Conservation (phyloP, 1,284 basidiomycete species). For the Moesziomyces sp. region DNA sequence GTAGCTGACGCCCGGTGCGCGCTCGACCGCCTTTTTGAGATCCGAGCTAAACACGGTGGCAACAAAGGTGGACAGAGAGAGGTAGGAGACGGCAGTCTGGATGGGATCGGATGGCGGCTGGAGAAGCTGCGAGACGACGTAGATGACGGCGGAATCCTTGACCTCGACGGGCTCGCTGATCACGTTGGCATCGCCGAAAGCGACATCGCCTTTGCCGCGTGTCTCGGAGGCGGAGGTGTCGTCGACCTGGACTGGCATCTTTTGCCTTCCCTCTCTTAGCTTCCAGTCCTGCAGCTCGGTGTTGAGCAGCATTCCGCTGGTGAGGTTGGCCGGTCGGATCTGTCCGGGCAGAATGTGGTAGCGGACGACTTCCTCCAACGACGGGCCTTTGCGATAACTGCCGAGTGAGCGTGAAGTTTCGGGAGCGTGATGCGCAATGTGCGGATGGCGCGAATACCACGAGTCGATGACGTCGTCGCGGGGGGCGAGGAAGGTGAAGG, state of each 20-base stretch:
- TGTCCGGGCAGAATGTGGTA: slow-evolving; percentile 63
- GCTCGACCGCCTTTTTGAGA: slow-evolving; percentile 49
- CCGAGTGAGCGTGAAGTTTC: not conserved
- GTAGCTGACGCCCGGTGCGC: slow-evolving; percentile 78
- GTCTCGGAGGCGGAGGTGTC: slow-evolving; percentile 61
- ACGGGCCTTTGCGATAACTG: slow-evolving; percentile 24
- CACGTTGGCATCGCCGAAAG: slow-evolving; percentile 85
- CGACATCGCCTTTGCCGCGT: slow-evolving; percentile 70
- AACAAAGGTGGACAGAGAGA: slow-evolving; percentile 88
- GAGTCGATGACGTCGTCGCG: slow-evolving; percentile 80
- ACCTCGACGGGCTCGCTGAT: slow-evolving; percentile 81
- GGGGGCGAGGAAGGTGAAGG: slow-evolving; percentile 76
- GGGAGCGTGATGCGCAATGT: not conserved
- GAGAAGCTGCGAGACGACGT: slow-evolving; percentile 86
- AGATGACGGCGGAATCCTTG: slow-evolving; percentile 81
- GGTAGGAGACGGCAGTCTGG: slow-evolving; percentile 81
- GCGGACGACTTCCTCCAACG: slow-evolving; percentile 48
- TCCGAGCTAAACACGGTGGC: slow-evolving; percentile 72
- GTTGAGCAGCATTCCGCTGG: slow-evolving; percentile 48
- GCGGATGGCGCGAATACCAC: slow-evolving; percentile 25
- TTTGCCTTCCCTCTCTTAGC: slow-evolving; percentile 69
- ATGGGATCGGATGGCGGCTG: slow-evolving; percentile 83
- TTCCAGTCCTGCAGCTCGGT: slow-evolving; percentile 59
- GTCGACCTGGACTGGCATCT: slow-evolving; percentile 60
- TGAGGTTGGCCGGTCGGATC: slow-evolving; percentile 36